Conservation (phyloP, 495 filamentous ascomycete species). For the Cercophora scortea region DNA sequence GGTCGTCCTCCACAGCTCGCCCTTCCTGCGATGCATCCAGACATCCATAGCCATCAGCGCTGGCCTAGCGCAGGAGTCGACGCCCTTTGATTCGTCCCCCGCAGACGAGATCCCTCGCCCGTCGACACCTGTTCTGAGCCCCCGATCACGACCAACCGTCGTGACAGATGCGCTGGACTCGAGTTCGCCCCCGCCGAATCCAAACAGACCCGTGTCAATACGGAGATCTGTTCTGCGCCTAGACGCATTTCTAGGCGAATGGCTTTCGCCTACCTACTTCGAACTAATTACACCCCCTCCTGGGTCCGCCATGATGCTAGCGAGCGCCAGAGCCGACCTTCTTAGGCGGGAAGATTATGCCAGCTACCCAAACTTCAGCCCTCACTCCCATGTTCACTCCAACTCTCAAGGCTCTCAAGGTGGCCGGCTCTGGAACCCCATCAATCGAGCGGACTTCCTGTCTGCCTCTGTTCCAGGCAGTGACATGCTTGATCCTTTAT, state of each 20-base stretch:
- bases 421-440: conserved; percentile 32
- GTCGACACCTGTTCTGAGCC: background rate
- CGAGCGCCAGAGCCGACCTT: conserved; percentile 76
- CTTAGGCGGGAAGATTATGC: conserved; percentile 60
- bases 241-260: conserved; percentile 92
- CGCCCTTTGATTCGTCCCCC: conserved; percentile 20
- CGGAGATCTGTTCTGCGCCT: conserved; percentile 62
- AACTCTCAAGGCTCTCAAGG: conserved; percentile 15
- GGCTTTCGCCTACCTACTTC: conserved; percentile 89
- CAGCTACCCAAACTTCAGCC: conserved; percentile 34
- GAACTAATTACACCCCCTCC: conserved; percentile 87
- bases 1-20: conserved; percentile 83
- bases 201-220: conserved; percentile 5
- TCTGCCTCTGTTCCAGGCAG: conserved; percentile 7
- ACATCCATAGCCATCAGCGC: conserved; percentile 85
- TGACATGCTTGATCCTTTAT: conserved; percentile 10
- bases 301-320: conserved; percentile 74
- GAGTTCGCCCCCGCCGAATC: background rate
- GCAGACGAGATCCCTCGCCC: conserved; percentile 3
- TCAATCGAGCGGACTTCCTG: background rate
- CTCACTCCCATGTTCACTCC: conserved; percentile 23
- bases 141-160: conserved; percentile 8
- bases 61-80: conserved; percentile 66
- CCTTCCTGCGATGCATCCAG: conserved; percentile 87
- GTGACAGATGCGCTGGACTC: conserved; percentile 1